Percentiles rank a stretch among this genome's conserved stretches.
phyloP scores from a whole-genome alignment of 176 grass and related monocot species.

The Oryza brachyantha region DNA sequence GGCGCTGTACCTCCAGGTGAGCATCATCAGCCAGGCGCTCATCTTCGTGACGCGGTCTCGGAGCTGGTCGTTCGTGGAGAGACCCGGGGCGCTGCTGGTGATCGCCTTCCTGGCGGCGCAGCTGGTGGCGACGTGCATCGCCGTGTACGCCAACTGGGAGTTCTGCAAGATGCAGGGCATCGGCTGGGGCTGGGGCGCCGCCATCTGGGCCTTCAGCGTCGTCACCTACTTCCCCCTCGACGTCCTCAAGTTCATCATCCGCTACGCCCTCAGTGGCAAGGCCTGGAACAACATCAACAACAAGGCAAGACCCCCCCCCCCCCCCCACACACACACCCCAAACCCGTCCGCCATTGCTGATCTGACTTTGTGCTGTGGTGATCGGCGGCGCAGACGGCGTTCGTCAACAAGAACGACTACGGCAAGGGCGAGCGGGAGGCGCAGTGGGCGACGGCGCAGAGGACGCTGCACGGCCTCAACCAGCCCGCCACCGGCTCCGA shows the following conservation, averaged over 20 bases:
- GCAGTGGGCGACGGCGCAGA: conserved; percentile 84
- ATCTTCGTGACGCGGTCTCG: conserved; percentile 80
- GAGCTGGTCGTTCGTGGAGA: conserved; percentile 61
- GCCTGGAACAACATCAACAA: conserved; percentile 88
- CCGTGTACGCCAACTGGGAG: conserved; percentile 80
- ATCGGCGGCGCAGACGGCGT: conserved; percentile 81
- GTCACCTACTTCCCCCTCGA: conserved; percentile 93
- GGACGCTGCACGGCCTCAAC: conserved; percentile 76
- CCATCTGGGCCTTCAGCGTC: conserved; percentile 85
- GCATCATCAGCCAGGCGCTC: conserved; percentile 91
- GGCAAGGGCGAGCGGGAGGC: conserved; percentile 85
- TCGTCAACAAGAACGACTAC: conserved; percentile 73
- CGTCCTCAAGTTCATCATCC: conserved; percentile 91
- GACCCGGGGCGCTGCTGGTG: conserved; percentile 49
- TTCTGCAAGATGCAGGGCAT: conserved; percentile 87
- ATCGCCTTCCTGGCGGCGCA: conserved; percentile 67
- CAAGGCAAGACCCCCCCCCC: conserved; percentile 46
- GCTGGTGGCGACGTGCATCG: conserved; percentile 73
- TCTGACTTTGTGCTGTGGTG: no score
- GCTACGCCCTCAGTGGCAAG: conserved; percentile 78
- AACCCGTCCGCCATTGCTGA: no score
- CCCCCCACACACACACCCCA: no score
- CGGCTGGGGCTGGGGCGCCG: conserved; percentile 82
- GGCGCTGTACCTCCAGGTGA: conserved; percentile 88
- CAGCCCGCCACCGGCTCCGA: conserved; percentile 28